Evolutionary conservation across 1,139 yeast species (phyloP), one percentile per base, ranked within the genome.

Genomic region (Scheffersomyces stambukii): DNA sequence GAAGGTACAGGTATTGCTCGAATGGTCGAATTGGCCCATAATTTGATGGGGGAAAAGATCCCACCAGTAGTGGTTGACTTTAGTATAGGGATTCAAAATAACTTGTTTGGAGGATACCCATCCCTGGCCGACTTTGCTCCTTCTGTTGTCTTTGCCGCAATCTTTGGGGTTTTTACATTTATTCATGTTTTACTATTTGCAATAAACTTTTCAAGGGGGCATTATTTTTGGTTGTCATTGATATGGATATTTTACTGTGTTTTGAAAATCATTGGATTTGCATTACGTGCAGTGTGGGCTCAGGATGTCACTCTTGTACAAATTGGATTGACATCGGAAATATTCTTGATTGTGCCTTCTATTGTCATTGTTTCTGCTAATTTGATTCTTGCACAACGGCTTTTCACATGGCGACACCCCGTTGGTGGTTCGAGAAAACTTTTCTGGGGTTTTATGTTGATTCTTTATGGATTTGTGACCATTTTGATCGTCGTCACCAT

Each of bases 351-450:
- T 31, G 40, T 62, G 10, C 60, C 68, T 2, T 43, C 64, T 5
- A 47, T 62, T 19, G 33, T 61, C 8, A 39, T 64, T 18, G 63
- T 57, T 2, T 57, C 68, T 3, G 51, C 59, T 19, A 62, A 64
- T 37, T 60, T 64, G 42, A 54, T 62, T 19, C 46, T 64, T 35
- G 67, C 70, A 8, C 70, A 64, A 42, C 51, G 71, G 37, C 46
- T 64, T 19, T 64, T 64, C 41, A 63, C 69, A 2, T 64, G 70
- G 70, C 53, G 71, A 46, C 71, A 64, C 45, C 71, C 71, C 9
- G 70, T 63, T 3, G 70, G 70, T 32, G 71, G 71, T 37, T 56
- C 64, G 16, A 42, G 69, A 27, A 45, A 38, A 25, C 42, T 63
- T 25, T 64, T 64, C 39, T 62, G 64, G 57, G 35, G 47, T 29